Evolutionary conservation across 441 rosid genomes (phyloP), one percentile per base, ranked within the genome.

Genomic region (Daphne laureola): DNA sequence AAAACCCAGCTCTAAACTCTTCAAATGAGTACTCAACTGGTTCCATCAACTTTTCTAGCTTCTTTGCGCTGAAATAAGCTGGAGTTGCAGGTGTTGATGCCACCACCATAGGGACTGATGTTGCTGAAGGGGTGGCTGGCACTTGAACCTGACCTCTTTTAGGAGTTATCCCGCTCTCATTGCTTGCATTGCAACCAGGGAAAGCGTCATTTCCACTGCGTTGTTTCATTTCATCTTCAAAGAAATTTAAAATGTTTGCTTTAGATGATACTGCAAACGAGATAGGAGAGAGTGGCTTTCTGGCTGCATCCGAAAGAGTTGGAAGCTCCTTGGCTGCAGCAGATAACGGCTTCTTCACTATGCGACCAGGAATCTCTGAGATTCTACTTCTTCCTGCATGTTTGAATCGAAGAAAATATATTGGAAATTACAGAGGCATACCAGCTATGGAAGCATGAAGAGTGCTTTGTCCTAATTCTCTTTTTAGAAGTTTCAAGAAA

Each of bases 231-330:
- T 78, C 71, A 66, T 71, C 77, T 64, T 71, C 82, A n/a, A 57
- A 54, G 51, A 81, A 65, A 45, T 76, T 71, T 53, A 64, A 55
- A 45, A 76, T 76, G 65, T 84, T 84, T 56, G 72, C 63, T 31
- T 54, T 64, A 0, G 73, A 74, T 14, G 74, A 64, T 44, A 63
- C 18, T 16, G 69, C 26, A 27, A 54, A 56, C 42, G 84, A 57
- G 59, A 85, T 67, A 9, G 89, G 84, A 58, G 89, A 82, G 38
- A 85, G 87, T 2, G 89, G 83, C 44, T 80, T 76, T 45, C 89
- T 70, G 12, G 51, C 55, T 61, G 63, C 43, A 14, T 64, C 62
- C 14, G 80, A 53, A 53, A 54, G 70, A n/a, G 57, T 59, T 67
- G 50, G 56, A 11, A 46, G 49, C 5, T 66, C 50, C 64, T 69